phyloP scores from a whole-genome alignment of 2,329 filamentous ascomycete genomes.

The Neospermospora avenae region DNA sequence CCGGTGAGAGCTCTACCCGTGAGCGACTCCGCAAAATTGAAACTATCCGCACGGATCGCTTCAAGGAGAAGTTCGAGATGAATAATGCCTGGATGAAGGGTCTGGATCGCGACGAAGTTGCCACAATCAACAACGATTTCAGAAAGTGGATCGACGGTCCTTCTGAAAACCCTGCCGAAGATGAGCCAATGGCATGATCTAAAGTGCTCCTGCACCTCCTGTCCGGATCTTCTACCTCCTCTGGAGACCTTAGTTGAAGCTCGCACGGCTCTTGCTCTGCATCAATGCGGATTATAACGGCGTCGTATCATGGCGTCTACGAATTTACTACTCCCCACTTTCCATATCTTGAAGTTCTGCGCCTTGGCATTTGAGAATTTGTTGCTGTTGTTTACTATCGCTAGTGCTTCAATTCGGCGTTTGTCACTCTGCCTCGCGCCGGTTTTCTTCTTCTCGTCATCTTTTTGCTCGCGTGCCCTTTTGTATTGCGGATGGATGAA shows the following conservation, averaged over 20 bases:
- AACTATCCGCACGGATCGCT: slow-evolving; percentile 40
- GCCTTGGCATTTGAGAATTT: not conserved
- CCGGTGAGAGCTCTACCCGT: slow-evolving; percentile 31
- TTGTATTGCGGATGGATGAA: not conserved
- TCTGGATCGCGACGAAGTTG: slow-evolving; percentile 47
- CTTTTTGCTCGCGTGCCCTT: not conserved
- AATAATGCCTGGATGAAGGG: slow-evolving; percentile 50
- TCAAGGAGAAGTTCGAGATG: slow-evolving; percentile 50
- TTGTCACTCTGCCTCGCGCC: not conserved
- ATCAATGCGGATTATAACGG: not conserved
- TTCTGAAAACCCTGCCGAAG: slow-evolving; percentile 11
- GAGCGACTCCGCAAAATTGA: slow-evolving; percentile 36
- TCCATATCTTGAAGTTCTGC: too few relatives aligned
- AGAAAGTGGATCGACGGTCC: slow-evolving; percentile 43
- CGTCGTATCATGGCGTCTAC: not conserved
- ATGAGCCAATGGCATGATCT: not conserved
- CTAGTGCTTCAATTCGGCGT: not conserved
- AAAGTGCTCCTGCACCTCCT: not conserved
- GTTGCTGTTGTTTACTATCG: not conserved
- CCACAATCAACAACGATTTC: slow-evolving; percentile 45
- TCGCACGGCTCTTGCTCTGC: not conserved
- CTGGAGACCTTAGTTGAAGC: not conserved
- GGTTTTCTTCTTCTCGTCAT: too few relatives aligned
- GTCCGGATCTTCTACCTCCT: not conserved
- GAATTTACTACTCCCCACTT: not conserved